A percentile compares a stretch with the other conserved stretches of the same genome.
These are phyloP conservation scores for Russula compacta DNA, from an alignment of 768 basidiomycete genomes.

Conservation along the genomic window DNA sequence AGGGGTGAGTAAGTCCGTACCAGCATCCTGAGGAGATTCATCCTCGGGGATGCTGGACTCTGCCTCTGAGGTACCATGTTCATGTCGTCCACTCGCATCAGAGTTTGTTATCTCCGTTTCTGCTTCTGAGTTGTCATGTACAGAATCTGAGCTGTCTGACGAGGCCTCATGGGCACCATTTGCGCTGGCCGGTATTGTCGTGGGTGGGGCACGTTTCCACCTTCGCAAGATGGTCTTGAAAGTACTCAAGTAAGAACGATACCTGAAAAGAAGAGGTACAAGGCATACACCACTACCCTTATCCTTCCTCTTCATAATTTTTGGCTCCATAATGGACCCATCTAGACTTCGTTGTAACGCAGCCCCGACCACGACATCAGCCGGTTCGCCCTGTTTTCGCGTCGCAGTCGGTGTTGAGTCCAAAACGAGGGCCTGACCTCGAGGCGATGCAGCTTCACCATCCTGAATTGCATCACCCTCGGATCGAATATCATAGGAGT, in stretches of 20 bases:
- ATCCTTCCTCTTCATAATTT: slow-evolving; percentile 36
- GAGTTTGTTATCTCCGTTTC: slow-evolving; percentile 23
- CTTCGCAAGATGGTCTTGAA: slow-evolving; percentile 35
- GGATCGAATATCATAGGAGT: not conserved
- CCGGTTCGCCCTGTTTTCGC: slow-evolving; percentile 22
- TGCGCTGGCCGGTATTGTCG: slow-evolving; percentile 22
- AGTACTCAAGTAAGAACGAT: not conserved
- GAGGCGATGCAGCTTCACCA: not conserved
- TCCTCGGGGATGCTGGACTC: slow-evolving; percentile 20
- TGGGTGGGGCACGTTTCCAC: slow-evolving; percentile 37
- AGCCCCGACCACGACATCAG: slow-evolving; percentile 39
- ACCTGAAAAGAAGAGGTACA: not conserved
- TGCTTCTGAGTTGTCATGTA: slow-evolving; percentile 36
- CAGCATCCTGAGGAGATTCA: slow-evolving; percentile 21
- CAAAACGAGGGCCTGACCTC: slow-evolving; percentile 6
- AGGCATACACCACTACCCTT: slow-evolving; percentile 37
- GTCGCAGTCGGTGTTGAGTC: not conserved
- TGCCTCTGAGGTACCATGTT: slow-evolving; percentile 4
- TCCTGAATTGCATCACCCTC: not conserved
- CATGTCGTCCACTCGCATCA: slow-evolving; percentile 11
- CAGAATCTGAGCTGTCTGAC: slow-evolving; percentile 74
- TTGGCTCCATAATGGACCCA: slow-evolving; percentile 45
- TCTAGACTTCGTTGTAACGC: slow-evolving; percentile 60
- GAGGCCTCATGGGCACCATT: slow-evolving; percentile 44
- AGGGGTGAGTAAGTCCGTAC: slow-evolving; percentile 20